phyloP scores from a whole-genome alignment of 1,139 yeast species.

The Candida sp. region DNA sequence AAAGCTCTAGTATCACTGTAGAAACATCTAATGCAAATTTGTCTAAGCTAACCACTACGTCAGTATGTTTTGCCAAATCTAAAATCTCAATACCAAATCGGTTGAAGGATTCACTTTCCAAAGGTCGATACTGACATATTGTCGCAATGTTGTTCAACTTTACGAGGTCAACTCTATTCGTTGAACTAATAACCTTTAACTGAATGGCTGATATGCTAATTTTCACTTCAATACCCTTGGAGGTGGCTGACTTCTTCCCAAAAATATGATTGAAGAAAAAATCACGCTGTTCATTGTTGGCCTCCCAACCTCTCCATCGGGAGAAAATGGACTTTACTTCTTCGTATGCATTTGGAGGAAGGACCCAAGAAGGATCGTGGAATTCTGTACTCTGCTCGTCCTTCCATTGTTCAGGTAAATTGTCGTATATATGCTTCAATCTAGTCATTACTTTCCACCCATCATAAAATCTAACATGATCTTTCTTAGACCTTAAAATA shows the following conservation, averaged over 20 bases:
- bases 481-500: constrained; percentile 63
- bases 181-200: neutral
- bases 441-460: constrained; percentile 87
- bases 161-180: neutral
- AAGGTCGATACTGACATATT: neutral
- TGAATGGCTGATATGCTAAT: neutral
- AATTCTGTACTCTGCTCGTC: constrained; percentile 17
- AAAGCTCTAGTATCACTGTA: neutral
- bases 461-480: constrained; percentile 76
- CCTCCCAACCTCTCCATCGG: constrained; percentile 94
- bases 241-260: constrained; percentile 2
- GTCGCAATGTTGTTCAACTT: neutral
- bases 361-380: constrained; percentile 23
- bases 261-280: constrained; percentile 50
- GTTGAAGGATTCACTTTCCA: neutral
- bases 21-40: neutral
- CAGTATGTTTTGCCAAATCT: neutral
- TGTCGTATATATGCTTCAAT: constrained; percentile 65
- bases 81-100: neutral
- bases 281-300: constrained; percentile 43
- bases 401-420: constrained; percentile 57
- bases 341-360: constrained; percentile 51
- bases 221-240: neutral
- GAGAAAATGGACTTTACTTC: constrained; percentile 59
- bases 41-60: neutral